phyloP scores from a whole-genome alignment of 805 yeast species.

The Metschnikowia santaceciliae region DNA sequence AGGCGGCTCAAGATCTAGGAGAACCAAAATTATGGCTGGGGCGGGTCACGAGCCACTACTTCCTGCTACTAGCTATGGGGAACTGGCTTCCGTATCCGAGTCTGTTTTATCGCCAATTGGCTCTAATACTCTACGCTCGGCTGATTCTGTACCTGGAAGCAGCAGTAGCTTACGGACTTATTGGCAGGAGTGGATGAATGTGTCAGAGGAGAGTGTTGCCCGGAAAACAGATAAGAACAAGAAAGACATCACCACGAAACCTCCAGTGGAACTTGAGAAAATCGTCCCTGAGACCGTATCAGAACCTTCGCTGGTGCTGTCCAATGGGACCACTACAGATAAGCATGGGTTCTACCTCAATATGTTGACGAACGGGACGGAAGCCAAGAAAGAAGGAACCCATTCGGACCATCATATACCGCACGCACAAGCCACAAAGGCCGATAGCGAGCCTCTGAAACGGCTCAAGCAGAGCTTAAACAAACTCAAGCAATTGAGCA shows the following conservation, averaged over 20 bases:
- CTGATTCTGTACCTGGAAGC: neutral
- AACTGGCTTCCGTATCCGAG: neutral
- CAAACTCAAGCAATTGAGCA: conserved; percentile 36
- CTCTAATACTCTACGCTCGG: neutral
- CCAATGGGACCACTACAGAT: conserved; percentile 36
- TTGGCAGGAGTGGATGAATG: conserved; percentile 12
- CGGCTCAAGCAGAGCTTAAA: conserved; percentile 15
- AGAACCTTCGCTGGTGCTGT: conserved; percentile 3
- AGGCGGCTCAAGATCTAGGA: neutral
- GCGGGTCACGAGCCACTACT: neutral
- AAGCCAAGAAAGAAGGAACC: neutral
- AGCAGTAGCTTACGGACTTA: neutral
- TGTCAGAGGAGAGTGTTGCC: conserved; percentile 5
- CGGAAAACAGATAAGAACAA: neutral
- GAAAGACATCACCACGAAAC: conserved; percentile 9
- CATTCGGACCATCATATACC: neutral
- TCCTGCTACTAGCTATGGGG: neutral
- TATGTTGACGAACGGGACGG: neutral
- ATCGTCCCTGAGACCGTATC: conserved; percentile 9
- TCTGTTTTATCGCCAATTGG: neutral
- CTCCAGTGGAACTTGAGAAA: conserved; percentile 44
- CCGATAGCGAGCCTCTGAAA: neutral
- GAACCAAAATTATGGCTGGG: neutral
- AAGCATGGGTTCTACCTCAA: conserved; percentile 47
- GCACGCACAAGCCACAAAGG: neutral